Percentiles rank a stretch among this genome's conserved stretches.
Conservation (phyloP, 2,329 filamentous ascomycete species). For the Fusarium praegraminearum region DNA sequence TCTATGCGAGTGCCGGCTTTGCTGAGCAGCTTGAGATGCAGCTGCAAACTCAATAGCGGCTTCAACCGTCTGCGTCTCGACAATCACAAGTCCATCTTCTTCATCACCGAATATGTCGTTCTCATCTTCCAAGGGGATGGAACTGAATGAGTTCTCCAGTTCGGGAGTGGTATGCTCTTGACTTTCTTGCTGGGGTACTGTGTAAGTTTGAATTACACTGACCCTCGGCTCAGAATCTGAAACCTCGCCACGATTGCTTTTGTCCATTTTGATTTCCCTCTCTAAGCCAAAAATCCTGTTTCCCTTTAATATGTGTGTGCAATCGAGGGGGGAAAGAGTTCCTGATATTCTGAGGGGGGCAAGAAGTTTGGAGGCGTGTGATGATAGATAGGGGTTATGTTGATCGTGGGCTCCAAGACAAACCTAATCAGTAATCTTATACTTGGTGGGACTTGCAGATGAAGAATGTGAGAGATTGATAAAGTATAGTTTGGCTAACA, state of each 20-base stretch:
- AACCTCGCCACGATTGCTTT: neutral
- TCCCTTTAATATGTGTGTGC: neutral
- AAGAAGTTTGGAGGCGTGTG: neutral
- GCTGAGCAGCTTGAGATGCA: neutral
- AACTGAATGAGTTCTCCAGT: neutral
- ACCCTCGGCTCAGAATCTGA: neutral
- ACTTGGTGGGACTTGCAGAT: neutral
- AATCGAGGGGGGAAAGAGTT: neutral
- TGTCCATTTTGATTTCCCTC: slow-evolving; percentile 5
- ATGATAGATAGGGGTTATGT: neutral
- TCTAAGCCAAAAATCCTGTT: neutral
- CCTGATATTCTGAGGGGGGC: neutral
- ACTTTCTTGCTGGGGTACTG: neutral
- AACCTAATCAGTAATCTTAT: neutral
- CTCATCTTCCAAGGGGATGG: neutral
- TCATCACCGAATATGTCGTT: neutral
- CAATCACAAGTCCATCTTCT: neutral
- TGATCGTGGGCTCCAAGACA: neutral
- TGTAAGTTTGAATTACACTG: neutral
- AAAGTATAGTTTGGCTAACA: neutral
- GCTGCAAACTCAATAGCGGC: neutral
- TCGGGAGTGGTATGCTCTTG: neutral
- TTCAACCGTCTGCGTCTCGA: neutral
- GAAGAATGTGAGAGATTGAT: neutral
- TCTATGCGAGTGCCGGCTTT: neutral